phyloP scores from a whole-genome alignment of 371 early-diverging fungal species.

The Mucor indicus region DNA sequence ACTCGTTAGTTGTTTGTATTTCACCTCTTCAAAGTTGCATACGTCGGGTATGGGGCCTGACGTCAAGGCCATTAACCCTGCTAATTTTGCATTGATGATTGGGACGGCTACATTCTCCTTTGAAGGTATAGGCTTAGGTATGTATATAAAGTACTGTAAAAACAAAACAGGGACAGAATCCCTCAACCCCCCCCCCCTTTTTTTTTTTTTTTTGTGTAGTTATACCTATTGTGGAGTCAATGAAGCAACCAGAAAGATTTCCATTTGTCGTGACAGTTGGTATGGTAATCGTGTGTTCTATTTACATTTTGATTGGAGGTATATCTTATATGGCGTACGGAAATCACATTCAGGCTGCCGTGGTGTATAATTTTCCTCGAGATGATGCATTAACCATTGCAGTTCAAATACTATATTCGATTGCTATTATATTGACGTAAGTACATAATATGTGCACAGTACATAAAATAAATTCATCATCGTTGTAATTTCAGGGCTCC shows the following conservation, averaged over 20 bases:
- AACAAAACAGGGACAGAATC: no score
- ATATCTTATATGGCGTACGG: constrained; percentile 74
- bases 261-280: constrained; percentile 54
- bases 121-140: constrained; percentile 73
- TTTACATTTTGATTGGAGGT: constrained; percentile 65
- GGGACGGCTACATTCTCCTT: constrained; percentile 80
- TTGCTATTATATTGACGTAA: constrained; percentile 72
- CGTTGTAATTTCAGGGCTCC: constrained; percentile 37
- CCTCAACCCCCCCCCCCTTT: no score
- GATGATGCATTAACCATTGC: constrained; percentile 41
- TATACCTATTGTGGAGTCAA: constrained; percentile 57
- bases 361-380: constrained; percentile 66
- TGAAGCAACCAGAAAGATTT: constrained; percentile 59
- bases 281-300: constrained; percentile 52
- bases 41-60: constrained; percentile 35
- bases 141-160: background rate
- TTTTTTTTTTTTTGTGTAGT: constrained; percentile 16
- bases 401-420: constrained; percentile 68
- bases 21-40: constrained; percentile 24
- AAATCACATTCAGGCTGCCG: constrained; percentile 62
- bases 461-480: background rate
- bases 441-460: background rate
- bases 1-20: constrained; percentile 44
- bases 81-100: constrained; percentile 65
- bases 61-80: constrained; percentile 51